phyloP scores from a whole-genome alignment of 148 eudicot genomes.

The Talinum fruticosum region DNA sequence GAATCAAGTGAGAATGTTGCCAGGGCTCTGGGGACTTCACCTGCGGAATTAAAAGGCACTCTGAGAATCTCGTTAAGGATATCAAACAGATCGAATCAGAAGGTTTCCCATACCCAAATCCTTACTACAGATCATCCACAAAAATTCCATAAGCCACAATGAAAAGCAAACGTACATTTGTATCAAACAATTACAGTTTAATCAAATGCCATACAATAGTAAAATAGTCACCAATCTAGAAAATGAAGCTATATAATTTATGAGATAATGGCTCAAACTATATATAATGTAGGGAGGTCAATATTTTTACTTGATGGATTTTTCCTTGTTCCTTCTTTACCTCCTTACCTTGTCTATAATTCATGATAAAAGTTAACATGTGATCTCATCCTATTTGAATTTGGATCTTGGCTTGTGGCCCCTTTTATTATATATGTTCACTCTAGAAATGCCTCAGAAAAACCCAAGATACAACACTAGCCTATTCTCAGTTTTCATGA shows the following conservation, averaged over 20 bases:
- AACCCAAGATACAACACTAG: neutral
- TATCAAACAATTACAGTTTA: neutral
- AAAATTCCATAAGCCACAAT: conserved; percentile 25
- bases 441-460: neutral
- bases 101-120: conserved; percentile 36
- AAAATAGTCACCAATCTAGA: neutral
- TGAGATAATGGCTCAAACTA: neutral
- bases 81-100: conserved; percentile 33
- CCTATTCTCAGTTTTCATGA: conserved; percentile 3
- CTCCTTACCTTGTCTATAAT: conserved; percentile 24
- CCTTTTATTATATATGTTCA: conserved; percentile 5
- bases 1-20: conserved; percentile 37
- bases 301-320: neutral
- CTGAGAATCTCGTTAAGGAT: conserved; percentile 38
- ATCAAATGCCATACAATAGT: neutral
- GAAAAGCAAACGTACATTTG: conserved; percentile 27
- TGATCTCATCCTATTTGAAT: conserved; percentile 14
- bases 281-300: conserved; percentile 10
- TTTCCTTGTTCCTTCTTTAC: conserved; percentile 12
- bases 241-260: neutral
- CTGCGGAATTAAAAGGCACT: conserved; percentile 37
- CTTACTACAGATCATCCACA: conserved; percentile 26
- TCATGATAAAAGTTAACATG: conserved; percentile 25
- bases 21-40: conserved; percentile 32
- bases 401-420: conserved; percentile 3